Evolutionary conservation across 768 basidiomycete genomes (phyloP), one percentile per base, ranked within the genome.

Genomic region (Favolaschia claudopus): DNA sequence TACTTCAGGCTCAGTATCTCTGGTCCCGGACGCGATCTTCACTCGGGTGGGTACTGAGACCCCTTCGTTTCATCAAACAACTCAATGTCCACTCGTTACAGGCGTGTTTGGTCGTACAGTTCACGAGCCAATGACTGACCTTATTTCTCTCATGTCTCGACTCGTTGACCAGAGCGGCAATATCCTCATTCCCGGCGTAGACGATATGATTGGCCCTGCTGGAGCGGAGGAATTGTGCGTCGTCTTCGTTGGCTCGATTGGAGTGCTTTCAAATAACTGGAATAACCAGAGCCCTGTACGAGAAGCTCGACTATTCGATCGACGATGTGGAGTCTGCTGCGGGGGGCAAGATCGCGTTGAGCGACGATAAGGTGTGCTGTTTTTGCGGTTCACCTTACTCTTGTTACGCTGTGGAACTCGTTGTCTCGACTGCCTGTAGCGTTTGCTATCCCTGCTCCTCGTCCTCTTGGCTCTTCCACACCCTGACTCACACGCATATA

Each of bases 21-120:
- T 4, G 96, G 96, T 5, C 96, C 96, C 4, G 87, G 80, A 19
- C 82, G 89, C 39, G 95, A 98, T 69, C 81, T 98, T 1, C 96
- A 99, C 74, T 95, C 94, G 34, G 96, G 96, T 51, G 81, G 89
- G 28, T 94, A n/a, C n/a, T n/a, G n/a, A n/a, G n/a, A n/a, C n/a
- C n/a, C n/a, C n/a, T n/a, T n/a, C n/a, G n/a, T n/a, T n/a, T n/a
- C n/a, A n/a, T n/a, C n/a, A n/a, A n/a, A n/a, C n/a, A n/a, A n/a
- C n/a, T n/a, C n/a, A n/a, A n/a, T n/a, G n/a, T 92, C 69, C 7
- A n/a, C 17, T 52, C 27, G 10, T 39, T 25, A 19, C 28, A 8
- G 49, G 60, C 33, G 71, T 82, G 22, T 87, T 85, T 65, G 86
- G 88, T 20, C 76, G 81, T 28, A 81, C 79, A 62, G 85, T 88